Conservation (phyloP, 768 basidiomycete genomes). For the Symmetrospora coprosmae region DNA sequence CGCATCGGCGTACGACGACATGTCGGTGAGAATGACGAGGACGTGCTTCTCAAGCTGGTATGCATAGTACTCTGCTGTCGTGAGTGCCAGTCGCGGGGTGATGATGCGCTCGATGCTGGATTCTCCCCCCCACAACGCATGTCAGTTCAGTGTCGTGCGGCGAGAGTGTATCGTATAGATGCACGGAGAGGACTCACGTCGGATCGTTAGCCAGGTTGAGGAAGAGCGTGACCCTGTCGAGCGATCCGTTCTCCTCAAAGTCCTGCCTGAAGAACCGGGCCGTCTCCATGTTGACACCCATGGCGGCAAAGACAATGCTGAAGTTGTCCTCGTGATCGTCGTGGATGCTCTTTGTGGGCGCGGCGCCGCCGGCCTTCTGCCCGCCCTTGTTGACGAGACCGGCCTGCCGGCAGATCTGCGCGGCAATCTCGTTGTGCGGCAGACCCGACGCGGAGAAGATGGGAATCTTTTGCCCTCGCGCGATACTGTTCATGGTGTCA, state of each 20-base stretch:
- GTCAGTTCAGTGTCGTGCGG: background rate
- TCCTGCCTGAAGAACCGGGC: slow-evolving; percentile 99
- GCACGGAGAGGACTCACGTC: slow-evolving; percentile 42
- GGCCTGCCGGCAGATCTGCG: slow-evolving; percentile 98
- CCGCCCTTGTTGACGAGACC: slow-evolving; percentile 94
- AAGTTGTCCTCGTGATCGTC: slow-evolving; percentile 99
- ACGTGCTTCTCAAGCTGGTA: slow-evolving; percentile 99
- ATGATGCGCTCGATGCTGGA: slow-evolving; percentile 91
- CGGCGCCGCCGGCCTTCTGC: slow-evolving; percentile 71
- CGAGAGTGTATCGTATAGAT: background rate
- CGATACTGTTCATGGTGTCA: slow-evolving; percentile 96
- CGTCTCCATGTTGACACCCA: slow-evolving; percentile 99
- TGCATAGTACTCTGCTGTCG: slow-evolving; percentile 97
- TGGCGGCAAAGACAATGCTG: slow-evolving; percentile 97
- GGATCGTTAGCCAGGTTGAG: slow-evolving; percentile 97
- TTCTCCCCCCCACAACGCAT: background rate
- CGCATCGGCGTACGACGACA: slow-evolving; percentile 96
- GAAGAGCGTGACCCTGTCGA: slow-evolving; percentile 95
- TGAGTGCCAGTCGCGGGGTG: slow-evolving; percentile 91
- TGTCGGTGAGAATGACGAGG: slow-evolving; percentile 94
- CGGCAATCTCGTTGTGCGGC: slow-evolving; percentile 99
- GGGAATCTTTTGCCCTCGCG: slow-evolving; percentile 98
- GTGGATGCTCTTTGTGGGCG: slow-evolving; percentile 85
- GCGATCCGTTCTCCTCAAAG: slow-evolving; percentile 94
- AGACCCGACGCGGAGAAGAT: slow-evolving; percentile 98